Evolutionary conservation across 169 alveolate genomes (phyloP), one percentile per base, ranked within the genome.

Genomic region (Cryptosporidium viatorum): DNA sequence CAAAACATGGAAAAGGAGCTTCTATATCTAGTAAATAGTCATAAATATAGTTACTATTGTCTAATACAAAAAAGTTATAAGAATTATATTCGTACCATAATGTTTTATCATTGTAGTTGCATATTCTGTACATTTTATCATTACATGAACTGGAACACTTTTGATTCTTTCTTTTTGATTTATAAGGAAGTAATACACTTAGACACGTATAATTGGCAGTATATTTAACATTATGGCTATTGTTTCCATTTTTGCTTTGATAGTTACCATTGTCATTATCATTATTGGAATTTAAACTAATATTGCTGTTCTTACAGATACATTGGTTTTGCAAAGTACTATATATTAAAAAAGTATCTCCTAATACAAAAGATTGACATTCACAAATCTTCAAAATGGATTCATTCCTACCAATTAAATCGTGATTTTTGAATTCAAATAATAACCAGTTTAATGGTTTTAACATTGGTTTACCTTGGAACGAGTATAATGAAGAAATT

Each of bases 381-480:
- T 80, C 89, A 37, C 73, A 62, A 26, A 62, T 65, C 23, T 65
- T 58, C 12, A 73, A 29, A 35, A 73, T 55, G 3, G 86, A 73
- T 33, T 33, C 70, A 31, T 48, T 43, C 10, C 6, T 65, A 14
- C 51, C 71, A 8, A 37, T 37, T n/a, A 65, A 35, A 9, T 45
- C 70, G 26, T 62, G 7, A 35, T 23, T 55, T 41, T n/a, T 35
- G 55, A 33, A 73, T 43, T 65, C 68, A 41, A 62, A 37, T 12
- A 65, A 37, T 0, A 62, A 14, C 89, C 89, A 80, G 35, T 48
- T 29, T 16, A 85, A 12, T 18, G 92, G 92, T 4, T 62, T 59
- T 68, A 85, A 23, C n/a, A 85, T 62, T 26, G 92, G 92, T 12
- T 41, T 55, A 7, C 92, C 92, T 23, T 67, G n/a, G 43, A 85